phyloP scores from a whole-genome alignment of 2,329 filamentous ascomycete genomes.

The Alternaria conjuncta region DNA sequence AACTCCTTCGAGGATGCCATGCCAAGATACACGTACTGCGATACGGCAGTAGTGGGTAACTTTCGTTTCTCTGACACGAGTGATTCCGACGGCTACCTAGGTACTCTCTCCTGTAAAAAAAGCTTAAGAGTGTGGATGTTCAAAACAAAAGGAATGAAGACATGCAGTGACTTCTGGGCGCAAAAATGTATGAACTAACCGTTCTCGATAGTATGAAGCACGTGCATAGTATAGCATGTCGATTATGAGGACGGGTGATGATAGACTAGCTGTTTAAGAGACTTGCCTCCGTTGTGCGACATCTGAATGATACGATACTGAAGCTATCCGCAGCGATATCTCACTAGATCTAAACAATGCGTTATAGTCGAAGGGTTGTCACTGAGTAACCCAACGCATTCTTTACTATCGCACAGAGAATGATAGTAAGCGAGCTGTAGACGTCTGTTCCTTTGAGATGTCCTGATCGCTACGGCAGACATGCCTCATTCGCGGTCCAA shows the following conservation, averaged over 20 bases:
- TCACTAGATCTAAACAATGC: no score
- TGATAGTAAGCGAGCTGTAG: neutral
- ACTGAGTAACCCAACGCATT: neutral
- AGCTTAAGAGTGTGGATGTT: neutral
- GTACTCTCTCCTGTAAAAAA: neutral
- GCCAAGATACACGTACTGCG: neutral
- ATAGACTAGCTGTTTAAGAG: neutral
- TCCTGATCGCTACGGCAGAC: neutral
- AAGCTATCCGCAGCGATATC: no score
- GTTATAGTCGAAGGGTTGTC: neutral
- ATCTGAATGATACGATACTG: no score
- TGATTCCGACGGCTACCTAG: neutral
- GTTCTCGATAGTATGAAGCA: neutral
- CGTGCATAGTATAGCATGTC: neutral
- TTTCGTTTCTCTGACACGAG: neutral
- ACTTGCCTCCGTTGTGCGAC: no score
- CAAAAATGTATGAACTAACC: neutral
- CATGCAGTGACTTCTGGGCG: neutral
- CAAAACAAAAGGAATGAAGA: neutral
- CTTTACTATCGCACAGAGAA: neutral
- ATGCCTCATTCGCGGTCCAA: neutral
- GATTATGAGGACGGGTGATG: neutral
- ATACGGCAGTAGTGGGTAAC: neutral
- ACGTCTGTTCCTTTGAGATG: neutral
- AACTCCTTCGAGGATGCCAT: neutral